phyloP scores from a whole-genome alignment of 257 asterid species.

The Paulownia fortunei region DNA sequence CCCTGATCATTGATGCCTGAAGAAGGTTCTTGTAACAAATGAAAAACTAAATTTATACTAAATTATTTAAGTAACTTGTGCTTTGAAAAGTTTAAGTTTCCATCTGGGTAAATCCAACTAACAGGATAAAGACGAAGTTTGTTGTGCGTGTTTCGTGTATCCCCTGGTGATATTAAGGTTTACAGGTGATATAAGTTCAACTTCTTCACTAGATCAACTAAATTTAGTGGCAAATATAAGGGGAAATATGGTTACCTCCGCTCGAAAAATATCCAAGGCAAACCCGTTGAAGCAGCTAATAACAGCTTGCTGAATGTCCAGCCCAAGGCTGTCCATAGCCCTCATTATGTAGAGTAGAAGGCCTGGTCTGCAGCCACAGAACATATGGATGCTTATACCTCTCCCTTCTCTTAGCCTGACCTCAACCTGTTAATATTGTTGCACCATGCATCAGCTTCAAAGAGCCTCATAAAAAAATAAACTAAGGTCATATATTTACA shows the following conservation, averaged over 20 bases:
- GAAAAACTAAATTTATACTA: not conserved
- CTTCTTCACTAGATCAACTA: too few relatives aligned
- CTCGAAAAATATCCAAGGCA: conserved; percentile 66
- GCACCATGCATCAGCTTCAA: not conserved
- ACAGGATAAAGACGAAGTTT: too few relatives aligned
- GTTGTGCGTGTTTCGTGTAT: too few relatives aligned
- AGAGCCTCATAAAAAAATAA: too few relatives aligned
- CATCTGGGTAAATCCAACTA: too few relatives aligned
- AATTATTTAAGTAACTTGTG: not conserved
- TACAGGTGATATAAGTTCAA: too few relatives aligned
- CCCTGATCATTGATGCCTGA: conserved; percentile 64
- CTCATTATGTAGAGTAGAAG: conserved; percentile 51
- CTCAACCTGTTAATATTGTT: conserved; percentile 43
- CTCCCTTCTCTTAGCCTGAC: conserved; percentile 58
- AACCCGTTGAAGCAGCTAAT: conserved; percentile 76
- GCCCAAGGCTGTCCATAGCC: conserved; percentile 62
- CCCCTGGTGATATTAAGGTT: not conserved
- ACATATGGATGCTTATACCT: conserved; percentile 51
- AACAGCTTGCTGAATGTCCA: conserved; percentile 74
- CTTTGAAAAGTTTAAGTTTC: too few relatives aligned
- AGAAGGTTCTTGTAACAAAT: too few relatives aligned
- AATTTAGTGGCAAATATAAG: not conserved
- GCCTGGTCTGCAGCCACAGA: conserved; percentile 57
- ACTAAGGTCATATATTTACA: too few relatives aligned
- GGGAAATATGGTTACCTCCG: conserved; percentile 47